phyloP scores from a whole-genome alignment of 2,329 filamentous ascomycete species.

The Xylaria polymorpha region DNA sequence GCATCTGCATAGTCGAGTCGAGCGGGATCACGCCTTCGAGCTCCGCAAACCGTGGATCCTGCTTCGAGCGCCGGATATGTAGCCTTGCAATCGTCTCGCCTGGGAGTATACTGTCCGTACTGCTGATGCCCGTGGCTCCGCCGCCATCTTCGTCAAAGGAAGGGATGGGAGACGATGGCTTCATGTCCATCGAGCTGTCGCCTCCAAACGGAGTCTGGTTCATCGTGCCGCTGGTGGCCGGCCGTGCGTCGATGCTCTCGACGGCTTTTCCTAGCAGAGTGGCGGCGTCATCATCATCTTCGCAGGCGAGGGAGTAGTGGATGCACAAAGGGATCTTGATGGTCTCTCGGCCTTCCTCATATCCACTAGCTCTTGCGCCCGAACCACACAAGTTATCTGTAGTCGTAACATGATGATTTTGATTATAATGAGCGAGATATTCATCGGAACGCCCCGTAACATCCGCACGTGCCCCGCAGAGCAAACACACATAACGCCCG shows the following conservation, averaged over 20 bases:
- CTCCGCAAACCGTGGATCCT: conserved; percentile 21
- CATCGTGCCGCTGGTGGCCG: conserved; percentile 12
- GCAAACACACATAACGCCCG: conserved; percentile 66
- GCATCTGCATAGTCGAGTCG: conserved; percentile 60
- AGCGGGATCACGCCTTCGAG: conserved; percentile 44
- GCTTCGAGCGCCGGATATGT: conserved; percentile 1
- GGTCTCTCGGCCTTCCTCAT: conserved; percentile 54
- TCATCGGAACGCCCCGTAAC: conserved; percentile 7
- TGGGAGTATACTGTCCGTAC: neutral
- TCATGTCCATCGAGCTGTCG: conserved; percentile 35
- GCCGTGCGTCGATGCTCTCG: conserved; percentile 57
- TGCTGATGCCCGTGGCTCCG: neutral
- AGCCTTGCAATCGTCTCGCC: conserved; percentile 30
- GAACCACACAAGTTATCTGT: conserved; percentile 3
- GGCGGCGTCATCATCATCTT: conserved; percentile 52
- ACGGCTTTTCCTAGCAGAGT: conserved; percentile 55
- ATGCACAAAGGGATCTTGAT: conserved; percentile 62
- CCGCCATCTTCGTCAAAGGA: neutral
- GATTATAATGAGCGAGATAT: conserved; percentile 15
- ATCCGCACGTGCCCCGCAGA: conserved; percentile 54
- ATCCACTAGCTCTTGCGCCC: conserved; percentile 6
- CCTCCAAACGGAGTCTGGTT: conserved; percentile 32
- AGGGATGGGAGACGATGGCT: neutral
- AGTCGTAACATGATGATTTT: neutral
- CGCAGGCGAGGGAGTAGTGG: conserved; percentile 57